These are phyloP conservation scores for Blastocystis sp. DNA, from an alignment of 352 stramenopile genomes.

Conservation along the genomic window DNA sequence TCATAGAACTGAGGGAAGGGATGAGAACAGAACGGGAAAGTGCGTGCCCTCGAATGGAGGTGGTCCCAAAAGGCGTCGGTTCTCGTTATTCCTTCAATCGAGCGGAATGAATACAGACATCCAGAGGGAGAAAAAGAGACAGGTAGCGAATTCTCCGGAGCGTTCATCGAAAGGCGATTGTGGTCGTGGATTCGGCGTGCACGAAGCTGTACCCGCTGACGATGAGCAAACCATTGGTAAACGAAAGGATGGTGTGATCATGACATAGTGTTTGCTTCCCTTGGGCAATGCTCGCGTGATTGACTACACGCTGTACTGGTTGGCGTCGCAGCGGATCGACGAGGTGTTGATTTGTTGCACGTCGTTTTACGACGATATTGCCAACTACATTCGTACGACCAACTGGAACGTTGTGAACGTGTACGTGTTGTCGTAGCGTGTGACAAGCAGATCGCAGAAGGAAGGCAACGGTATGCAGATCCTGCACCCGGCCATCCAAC, in stretches of 20 bases:
- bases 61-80: too few relatives aligned
- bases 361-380: neutral
- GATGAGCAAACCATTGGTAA: conserved; percentile 35
- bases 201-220: conserved; percentile 29
- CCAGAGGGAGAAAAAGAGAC: conserved; percentile 49
- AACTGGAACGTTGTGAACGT: conserved; percentile 41
- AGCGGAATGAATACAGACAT: conserved; percentile 17
- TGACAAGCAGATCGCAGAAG: neutral
- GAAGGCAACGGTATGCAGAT: neutral
- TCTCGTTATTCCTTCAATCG: neutral
- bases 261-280: conserved; percentile 58
- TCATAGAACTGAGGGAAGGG: neutral
- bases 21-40: too few relatives aligned
- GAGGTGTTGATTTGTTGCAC: conserved; percentile 56
- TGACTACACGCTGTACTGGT: conserved; percentile 66
- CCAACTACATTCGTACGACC: conserved; percentile 22
- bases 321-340: conserved; percentile 44
- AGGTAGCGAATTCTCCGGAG: neutral
- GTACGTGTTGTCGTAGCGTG: neutral
- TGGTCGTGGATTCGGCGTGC: conserved; percentile 43
- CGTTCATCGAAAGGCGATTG: neutral
- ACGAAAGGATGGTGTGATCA: neutral
- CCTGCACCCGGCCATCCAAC: neutral
- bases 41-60: too few relatives aligned
- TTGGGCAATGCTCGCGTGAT: conserved; percentile 50